These are phyloP conservation scores for Crithidia bombi DNA, from an alignment of 208 protist genomes.

Conservation along the genomic window DNA sequence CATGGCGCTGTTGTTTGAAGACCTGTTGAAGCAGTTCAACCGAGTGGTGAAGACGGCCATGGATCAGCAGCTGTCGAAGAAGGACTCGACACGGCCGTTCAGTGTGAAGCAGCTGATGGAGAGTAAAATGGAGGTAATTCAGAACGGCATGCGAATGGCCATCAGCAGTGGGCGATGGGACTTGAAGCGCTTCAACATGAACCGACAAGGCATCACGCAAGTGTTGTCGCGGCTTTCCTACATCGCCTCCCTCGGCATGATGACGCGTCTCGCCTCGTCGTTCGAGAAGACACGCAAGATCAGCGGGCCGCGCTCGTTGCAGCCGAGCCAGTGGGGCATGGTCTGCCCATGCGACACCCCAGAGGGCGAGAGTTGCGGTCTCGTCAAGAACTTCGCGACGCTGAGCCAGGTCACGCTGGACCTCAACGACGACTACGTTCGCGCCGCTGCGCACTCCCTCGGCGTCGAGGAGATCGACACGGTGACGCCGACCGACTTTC, in stretches of 20 bases:
- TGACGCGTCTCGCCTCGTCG: conserved; percentile 98
- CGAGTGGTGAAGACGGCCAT: conserved; percentile 93
- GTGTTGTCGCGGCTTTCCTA: conserved; percentile 99
- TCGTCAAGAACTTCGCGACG: conserved; percentile 99
- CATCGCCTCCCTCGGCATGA: conserved; percentile 98
- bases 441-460: conserved; percentile 72
- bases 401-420: conserved; percentile 99
- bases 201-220: conserved; percentile 95
- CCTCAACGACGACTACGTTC: conserved; percentile 89
- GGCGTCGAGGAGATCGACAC: conserved; percentile 86
- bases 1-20: conserved; percentile 98
- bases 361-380: conserved; percentile 98
- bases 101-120: conserved; percentile 93
- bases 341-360: conserved; percentile 99
- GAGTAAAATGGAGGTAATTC: conserved; percentile 96
- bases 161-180: conserved; percentile 97
- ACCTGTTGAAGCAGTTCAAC: conserved; percentile 99
- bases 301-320: conserved; percentile 93
- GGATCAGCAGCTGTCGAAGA: conserved; percentile 92
- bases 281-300: conserved; percentile 99
- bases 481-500: conserved; percentile 72
- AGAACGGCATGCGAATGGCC: conserved; percentile 96
- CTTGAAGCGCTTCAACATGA: conserved; percentile 98
- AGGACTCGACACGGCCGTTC: conserved; percentile 88
- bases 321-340: conserved; percentile 99